These are phyloP conservation scores for Cercospora sp. DNA, from an alignment of 2,329 filamentous ascomycete genomes.

Conservation along the genomic window DNA sequence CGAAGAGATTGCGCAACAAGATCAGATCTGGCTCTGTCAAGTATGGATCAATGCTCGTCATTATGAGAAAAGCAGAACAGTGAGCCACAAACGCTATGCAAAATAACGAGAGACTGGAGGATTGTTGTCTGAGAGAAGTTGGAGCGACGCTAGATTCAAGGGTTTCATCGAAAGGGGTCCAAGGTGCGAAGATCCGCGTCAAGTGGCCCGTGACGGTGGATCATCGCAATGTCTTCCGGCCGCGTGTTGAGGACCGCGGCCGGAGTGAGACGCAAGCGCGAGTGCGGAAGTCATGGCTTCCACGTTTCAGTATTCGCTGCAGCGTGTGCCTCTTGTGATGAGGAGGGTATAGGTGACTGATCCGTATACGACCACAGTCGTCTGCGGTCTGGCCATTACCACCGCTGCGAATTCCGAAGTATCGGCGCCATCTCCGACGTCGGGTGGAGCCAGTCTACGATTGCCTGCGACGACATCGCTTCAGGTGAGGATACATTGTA, in stretches of 20 bases:
- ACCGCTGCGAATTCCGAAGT: background rate
- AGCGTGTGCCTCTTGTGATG: background rate
- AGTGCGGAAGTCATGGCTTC: background rate
- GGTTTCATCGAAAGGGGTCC: background rate
- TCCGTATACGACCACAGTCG: background rate
- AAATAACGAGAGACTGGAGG: background rate
- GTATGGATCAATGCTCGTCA: constrained; percentile 33
- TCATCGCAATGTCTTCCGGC: background rate
- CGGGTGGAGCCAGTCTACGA: background rate
- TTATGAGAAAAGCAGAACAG: background rate
- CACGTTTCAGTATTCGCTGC: background rate
- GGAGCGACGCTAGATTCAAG: background rate
- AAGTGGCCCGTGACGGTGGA: background rate
- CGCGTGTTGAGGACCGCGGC: background rate
- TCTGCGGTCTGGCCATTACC: background rate
- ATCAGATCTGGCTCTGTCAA: constrained; percentile 45
- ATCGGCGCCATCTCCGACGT: background rate
- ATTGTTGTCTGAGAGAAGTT: background rate
- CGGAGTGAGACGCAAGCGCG: background rate
- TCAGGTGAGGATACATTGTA: background rate
- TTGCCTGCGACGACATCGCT: background rate
- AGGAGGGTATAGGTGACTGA: background rate
- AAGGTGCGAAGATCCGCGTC: constrained; percentile 1
- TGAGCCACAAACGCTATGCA: background rate
- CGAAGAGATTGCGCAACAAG: constrained; percentile 43